Conservation (phyloP, 1,284 basidiomycete species). For the Ceratobasidium sp. region DNA sequence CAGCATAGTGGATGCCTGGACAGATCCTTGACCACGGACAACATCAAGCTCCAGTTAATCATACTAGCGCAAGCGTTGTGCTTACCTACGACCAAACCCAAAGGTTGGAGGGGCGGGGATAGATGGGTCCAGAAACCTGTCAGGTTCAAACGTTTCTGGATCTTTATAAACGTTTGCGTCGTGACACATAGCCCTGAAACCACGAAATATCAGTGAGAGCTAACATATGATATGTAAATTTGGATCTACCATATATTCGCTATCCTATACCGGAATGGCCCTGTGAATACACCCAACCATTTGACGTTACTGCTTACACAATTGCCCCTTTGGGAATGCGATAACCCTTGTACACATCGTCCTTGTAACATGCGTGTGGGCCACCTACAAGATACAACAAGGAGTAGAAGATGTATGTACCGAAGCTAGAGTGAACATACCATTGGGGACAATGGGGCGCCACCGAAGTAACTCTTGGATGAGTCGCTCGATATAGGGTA, state of each 20-base stretch:
- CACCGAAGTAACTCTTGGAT: conserved; percentile 27
- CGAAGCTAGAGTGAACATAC: not conserved
- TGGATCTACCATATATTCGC: too few species aligned
- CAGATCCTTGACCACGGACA: not conserved
- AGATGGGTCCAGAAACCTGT: conserved; percentile 4
- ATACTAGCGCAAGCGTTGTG: not conserved
- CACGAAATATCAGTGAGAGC: too few species aligned
- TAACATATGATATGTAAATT: too few species aligned
- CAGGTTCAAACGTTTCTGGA: not conserved
- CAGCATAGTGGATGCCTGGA: conserved; percentile 5
- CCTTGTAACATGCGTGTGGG: conserved; percentile 55
- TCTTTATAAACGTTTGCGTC: not conserved
- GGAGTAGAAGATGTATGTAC: too few species aligned
- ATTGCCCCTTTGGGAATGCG: conserved; percentile 56
- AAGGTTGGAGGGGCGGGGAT: not conserved
- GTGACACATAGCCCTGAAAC: too few species aligned
- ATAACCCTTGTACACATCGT: conserved; percentile 57
- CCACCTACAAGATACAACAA: conserved; percentile 51
- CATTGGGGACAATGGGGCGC: not conserved
- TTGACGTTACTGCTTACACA: not conserved
- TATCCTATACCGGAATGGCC: too few species aligned
- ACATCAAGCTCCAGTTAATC: not conserved
- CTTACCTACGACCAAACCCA: conserved; percentile 1
- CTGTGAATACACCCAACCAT: too few species aligned
- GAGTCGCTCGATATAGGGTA: not conserved